Base-by-base conservation (phyloP, 2,329 filamentous ascomycete genomes). In the Sphaerulina vaccinii region DNA sequence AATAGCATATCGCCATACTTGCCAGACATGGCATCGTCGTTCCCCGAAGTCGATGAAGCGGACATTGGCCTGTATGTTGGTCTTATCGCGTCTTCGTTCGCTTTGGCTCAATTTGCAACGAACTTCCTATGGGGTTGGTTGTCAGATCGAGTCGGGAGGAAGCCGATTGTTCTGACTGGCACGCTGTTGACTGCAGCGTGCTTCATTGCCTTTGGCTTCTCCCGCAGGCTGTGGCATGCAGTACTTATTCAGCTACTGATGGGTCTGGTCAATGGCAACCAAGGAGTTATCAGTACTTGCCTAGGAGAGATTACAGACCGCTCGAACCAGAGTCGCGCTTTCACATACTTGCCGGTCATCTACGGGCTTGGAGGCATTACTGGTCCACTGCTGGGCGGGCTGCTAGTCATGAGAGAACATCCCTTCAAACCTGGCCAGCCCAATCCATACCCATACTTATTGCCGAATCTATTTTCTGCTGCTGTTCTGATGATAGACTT, bases 1-100 rank as follows among this genome's bases (percentile, higher is more conserved):
- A 99, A 99, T 71, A 96, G 90, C 18, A 96, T 99, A 65, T 88
- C 87, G 9, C 93, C 93, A 1, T 99, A 99, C 70, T 81, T 99
- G 1, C 93, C 93, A 0, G 83, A 90, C 62, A 97, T 99, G 92
- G 85, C 91, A 1, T 82, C 83, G 18, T 84, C 83, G 1, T 97
- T 97, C 68, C 87, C 89, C 1, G 88, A 88, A 56, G 85, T 96
- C 16, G 80, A 86, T 16, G 72, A 79, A 1, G 78, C 76, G 5
- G 76, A 90, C 62, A 86, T 87, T 24, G 93, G 92, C 1, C 68
- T 97, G 36, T 97, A 95, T 67, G 90, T 97, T 0, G 93, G 93
- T 11, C 77, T 90, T 40, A 85, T 97, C 41, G 93, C 92, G 1
- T 96, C 90, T 6, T 82, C 88, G 0, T 99, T 99, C 69, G 93